Percentiles rank a stretch among this genome's conserved stretches.
phyloP scores from a whole-genome alignment of 257 asterid species.

The Jaltomata sinuosa region DNA sequence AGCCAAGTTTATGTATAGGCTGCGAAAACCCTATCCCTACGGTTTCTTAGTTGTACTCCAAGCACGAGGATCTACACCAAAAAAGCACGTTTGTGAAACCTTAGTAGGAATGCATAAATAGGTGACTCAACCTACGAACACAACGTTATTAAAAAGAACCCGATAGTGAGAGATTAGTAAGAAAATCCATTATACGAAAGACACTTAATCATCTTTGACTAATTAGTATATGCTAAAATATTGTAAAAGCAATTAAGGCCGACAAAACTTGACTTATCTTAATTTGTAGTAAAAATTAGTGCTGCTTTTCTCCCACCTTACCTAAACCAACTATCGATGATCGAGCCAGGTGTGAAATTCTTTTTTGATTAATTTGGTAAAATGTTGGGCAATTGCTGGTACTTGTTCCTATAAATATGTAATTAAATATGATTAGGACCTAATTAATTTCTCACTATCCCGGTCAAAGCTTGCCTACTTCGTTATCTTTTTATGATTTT shows the following conservation, averaged over 20 bases:
- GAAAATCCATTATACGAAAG: background rate
- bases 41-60: too few species aligned
- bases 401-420: background rate
- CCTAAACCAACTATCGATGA: background rate
- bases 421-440: background rate
- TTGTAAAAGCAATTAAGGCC: background rate
- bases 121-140: too few species aligned
- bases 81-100: background rate
- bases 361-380: background rate
- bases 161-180: background rate
- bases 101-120: too few species aligned
- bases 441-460: background rate
- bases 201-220: background rate
- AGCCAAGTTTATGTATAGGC: too few species aligned
- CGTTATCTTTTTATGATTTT: background rate
- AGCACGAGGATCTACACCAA: background rate
- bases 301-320: conserved; percentile 1
- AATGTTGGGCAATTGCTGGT: background rate
- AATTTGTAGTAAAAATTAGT: background rate
- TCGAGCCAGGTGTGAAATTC: background rate
- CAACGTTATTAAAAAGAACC: too few species aligned
- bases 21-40: too few species aligned
- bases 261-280: background rate
- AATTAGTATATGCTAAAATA: background rate
- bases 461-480: background rate